Base-by-base conservation (phyloP, 1,139 yeast genomes). In the Meyerozyma elateridarum region DNA sequence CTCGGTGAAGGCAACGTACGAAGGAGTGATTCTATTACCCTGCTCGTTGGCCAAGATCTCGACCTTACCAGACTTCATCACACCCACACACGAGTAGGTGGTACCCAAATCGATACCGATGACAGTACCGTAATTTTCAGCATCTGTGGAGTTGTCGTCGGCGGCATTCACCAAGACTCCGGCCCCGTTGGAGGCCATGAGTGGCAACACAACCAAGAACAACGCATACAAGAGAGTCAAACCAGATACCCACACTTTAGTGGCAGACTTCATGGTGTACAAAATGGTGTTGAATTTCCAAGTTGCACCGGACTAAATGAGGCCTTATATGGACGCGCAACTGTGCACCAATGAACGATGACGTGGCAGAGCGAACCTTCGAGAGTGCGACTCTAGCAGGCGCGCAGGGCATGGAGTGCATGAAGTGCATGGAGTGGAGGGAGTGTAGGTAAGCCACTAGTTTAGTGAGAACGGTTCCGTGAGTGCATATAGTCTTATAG, bases 11-110 rank as follows among this genome's bases (percentile, higher is more conserved):
- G 94, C 89, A 39, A 85, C 95, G 55, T 80, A 85, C 2, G 94
- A 84, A 24, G 96, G 95, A 31, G 96, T 87, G 51, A 85, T 87
- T 70, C 96, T 81, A 68, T 85, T 85, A 68, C 96, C 96, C 70
- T 87, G 96, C 60, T 87, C 96, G 58, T 87, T 87, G 48, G 96
- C 95, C 52, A 87, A 68, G 49, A 87, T 87, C 64, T 85, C 96
- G 37, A 88, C 95, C 54, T 85, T 80, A 45, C 95, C 96, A 41
- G 80, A 75, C 61, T 83, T 82, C 94, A 87, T 85, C 30, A 85
- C 95, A 54, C 94, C 95, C 31, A 87, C 96, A 76, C 95, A 87
- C 6, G 95, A 85, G 65, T 85, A 85, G 20, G 70, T 64, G 30
- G 96, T 85, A 54, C 96, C 96, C 60, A 88, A 75, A 70, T 83